phyloP scores from a whole-genome alignment of 345 rosid species.

The Populus ilicifolia region DNA sequence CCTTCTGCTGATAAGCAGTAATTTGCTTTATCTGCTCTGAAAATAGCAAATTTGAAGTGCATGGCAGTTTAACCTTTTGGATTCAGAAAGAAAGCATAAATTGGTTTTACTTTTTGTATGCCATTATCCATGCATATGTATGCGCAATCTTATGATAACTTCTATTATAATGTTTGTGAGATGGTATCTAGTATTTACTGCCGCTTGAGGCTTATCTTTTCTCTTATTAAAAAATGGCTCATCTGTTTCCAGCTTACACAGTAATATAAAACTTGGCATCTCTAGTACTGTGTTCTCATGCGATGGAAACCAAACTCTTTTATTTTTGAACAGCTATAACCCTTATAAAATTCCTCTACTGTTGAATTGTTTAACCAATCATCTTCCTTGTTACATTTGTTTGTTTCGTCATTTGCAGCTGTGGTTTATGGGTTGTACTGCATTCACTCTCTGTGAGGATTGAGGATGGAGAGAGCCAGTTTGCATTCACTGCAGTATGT shows the following conservation, averaged over 20 bases:
- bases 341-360: neutral
- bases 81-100: no score
- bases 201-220: neutral
- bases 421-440: slow-evolving; percentile 92
- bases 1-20: neutral
- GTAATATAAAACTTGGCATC: neutral
- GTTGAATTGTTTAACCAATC: neutral
- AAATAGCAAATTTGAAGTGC: no score
- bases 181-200: no score
- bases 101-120: no score
- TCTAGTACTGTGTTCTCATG: neutral
- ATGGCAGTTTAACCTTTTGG: no score
- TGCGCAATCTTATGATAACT: neutral
- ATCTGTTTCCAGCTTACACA: no score
- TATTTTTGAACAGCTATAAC: neutral
- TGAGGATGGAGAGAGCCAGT: slow-evolving; percentile 84
- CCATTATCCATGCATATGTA: no score
- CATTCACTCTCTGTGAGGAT: slow-evolving; percentile 92
- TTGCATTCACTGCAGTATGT: slow-evolving; percentile 68
- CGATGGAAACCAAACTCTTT: neutral
- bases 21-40: neutral
- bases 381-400: neutral
- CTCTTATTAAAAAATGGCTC: no score
- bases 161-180: no score
- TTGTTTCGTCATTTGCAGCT: slow-evolving; percentile 48